Percentiles rank a stretch among this genome's conserved stretches.
These are phyloP conservation scores for Coleophoma cylindrospora DNA, from an alignment of 2,329 filamentous ascomycete genomes.

Conservation along the genomic window DNA sequence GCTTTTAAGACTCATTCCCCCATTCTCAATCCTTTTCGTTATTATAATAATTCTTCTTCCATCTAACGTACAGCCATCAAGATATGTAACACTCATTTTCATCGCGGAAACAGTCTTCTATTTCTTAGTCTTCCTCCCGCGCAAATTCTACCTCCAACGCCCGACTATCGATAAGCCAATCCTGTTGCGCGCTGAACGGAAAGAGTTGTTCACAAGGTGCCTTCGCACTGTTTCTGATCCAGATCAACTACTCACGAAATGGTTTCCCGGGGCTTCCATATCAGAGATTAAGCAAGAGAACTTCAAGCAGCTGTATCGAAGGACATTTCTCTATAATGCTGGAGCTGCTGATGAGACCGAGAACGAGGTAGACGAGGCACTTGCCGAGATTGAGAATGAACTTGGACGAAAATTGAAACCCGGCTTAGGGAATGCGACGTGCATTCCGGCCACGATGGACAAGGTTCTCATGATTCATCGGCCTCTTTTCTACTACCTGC, in stretches of 20 bases:
- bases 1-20: neutral
- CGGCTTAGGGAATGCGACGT: slow-evolving; percentile 43
- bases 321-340: slow-evolving; percentile 48
- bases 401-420: slow-evolving; percentile 39
- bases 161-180: slow-evolving; percentile 39
- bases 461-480: slow-evolving; percentile 47
- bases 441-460: slow-evolving; percentile 49
- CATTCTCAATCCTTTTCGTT: neutral
- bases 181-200: slow-evolving; percentile 35
- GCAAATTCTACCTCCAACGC: slow-evolving; percentile 36
- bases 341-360: slow-evolving; percentile 32
- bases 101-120: slow-evolving; percentile 33
- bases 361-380: slow-evolving; percentile 48
- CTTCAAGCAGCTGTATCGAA: slow-evolving; percentile 49
- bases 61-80: neutral
- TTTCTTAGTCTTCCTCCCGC: slow-evolving; percentile 41
- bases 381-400: slow-evolving; percentile 39
- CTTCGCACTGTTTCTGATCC: slow-evolving; percentile 42
- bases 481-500: slow-evolving; percentile 47
- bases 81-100: neutral
- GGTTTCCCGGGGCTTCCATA: slow-evolving; percentile 46
- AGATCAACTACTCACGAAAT: slow-evolving; percentile 43
- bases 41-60: neutral
- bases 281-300: slow-evolving; percentile 50
- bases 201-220: slow-evolving; percentile 42